These are phyloP conservation scores for Arthrobotrys megalospora DNA, from an alignment of 2,329 filamentous ascomycete species.

Conservation along the genomic window DNA sequence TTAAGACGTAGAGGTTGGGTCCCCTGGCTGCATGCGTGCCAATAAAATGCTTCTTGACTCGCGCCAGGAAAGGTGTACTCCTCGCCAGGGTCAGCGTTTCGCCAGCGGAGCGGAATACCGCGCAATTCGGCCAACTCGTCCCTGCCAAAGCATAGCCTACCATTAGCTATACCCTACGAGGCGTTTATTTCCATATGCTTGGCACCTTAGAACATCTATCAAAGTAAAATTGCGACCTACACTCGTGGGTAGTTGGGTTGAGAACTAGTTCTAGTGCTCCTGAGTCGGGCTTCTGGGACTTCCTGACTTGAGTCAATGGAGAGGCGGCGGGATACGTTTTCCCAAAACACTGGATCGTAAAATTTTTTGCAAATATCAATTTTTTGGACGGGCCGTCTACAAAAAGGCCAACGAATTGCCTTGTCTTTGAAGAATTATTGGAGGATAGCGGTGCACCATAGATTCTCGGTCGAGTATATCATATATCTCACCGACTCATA, in stretches of 20 bases:
- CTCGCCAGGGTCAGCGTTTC: conserved; percentile 9
- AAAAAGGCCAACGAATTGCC: no score
- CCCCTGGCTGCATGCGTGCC: conserved; percentile 6
- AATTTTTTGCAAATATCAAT: no score
- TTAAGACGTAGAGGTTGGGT: conserved; percentile 4
- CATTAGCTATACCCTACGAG: conserved; percentile 18
- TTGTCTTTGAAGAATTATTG: no score
- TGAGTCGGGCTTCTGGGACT: background rate
- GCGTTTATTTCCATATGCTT: conserved; percentile 29
- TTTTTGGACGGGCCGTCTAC: no score
- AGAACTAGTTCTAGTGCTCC: background rate
- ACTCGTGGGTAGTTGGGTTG: background rate
- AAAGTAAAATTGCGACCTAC: background rate
- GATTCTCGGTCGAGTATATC: no score
- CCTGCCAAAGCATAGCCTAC: conserved; percentile 32
- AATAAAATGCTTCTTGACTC: conserved; percentile 16
- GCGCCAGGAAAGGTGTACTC: background rate
- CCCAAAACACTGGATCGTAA: no score
- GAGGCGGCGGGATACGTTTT: no score
- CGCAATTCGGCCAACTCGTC: conserved; percentile 11
- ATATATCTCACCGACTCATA: no score
- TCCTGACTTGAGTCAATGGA: no score
- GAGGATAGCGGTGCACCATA: no score
- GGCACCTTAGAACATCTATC: background rate
- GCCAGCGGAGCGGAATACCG: conserved; percentile 30